These are phyloP conservation scores for Maudiozyma bulderi DNA, from an alignment of 805 yeast species.

Conservation along the genomic window DNA sequence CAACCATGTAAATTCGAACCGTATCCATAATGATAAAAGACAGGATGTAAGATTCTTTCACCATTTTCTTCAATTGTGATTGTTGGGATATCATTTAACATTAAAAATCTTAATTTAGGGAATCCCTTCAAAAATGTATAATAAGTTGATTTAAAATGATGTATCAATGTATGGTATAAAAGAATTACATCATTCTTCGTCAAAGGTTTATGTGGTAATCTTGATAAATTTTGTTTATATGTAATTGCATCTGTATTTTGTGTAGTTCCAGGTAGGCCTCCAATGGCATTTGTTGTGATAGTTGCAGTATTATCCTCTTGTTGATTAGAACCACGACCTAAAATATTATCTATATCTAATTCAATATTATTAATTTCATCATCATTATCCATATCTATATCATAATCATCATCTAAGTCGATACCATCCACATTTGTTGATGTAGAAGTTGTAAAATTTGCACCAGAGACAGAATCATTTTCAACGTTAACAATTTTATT, in stretches of 20 bases:
- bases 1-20: constrained; percentile 27
- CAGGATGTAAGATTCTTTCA: constrained; percentile 28
- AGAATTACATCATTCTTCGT: constrained; percentile 27
- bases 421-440: background rate
- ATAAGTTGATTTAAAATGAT: constrained; percentile 30
- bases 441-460: background rate
- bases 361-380: constrained; percentile 4
- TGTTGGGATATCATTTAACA: constrained; percentile 33
- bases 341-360: background rate
- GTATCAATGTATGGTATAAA: constrained; percentile 32
- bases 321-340: background rate
- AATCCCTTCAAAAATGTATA: constrained; percentile 29
- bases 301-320: background rate
- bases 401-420: background rate
- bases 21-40: constrained; percentile 29
- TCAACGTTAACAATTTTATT: background rate
- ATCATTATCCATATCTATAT: constrained; percentile 1
- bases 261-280: background rate
- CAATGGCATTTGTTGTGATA: background rate
- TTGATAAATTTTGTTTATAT: constrained; percentile 5
- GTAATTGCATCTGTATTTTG: background rate
- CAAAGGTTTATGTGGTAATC: constrained; percentile 25
- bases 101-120: constrained; percentile 29
- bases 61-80: constrained; percentile 22
- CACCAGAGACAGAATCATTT: background rate